Conservation (phyloP, 2,329 filamentous ascomycete species). For the Rhynchosporium agropyri region DNA sequence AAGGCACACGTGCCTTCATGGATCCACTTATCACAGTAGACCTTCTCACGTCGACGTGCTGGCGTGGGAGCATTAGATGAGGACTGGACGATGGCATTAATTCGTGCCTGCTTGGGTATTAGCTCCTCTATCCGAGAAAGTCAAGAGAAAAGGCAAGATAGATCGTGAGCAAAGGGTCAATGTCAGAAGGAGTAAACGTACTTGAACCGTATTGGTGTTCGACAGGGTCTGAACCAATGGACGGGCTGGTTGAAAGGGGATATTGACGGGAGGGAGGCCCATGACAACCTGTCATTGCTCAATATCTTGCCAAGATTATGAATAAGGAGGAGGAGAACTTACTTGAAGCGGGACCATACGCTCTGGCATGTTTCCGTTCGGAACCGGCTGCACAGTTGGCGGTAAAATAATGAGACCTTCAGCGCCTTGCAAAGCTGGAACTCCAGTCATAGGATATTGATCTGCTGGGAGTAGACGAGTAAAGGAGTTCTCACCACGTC, state of each 20-base stretch:
- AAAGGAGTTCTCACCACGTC: constrained; percentile 55
- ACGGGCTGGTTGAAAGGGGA: not conserved
- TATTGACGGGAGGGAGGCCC: constrained; percentile 11
- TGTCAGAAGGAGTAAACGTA: not conserved
- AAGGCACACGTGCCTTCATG: constrained; percentile 84
- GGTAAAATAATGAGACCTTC: constrained; percentile 42
- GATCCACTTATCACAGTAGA: constrained; percentile 90
- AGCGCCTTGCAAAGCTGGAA: constrained; percentile 44
- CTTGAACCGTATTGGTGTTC: constrained; percentile 14
- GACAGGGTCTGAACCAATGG: not conserved
- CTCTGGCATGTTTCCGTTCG: constrained; percentile 24
- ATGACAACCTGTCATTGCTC: constrained; percentile 25
- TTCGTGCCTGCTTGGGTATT: constrained; percentile 22
- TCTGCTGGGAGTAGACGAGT: constrained; percentile 60
- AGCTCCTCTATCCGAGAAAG: not conserved
- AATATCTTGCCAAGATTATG: not conserved
- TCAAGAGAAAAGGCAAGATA: not conserved
- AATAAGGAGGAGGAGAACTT: constrained; percentile 9
- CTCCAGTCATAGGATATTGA: constrained; percentile 46
- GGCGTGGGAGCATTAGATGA: constrained; percentile 1
- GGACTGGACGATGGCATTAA: constrained; percentile 32
- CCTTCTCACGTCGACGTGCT: constrained; percentile 52
- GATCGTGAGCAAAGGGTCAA: not conserved
- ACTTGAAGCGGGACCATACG: constrained; percentile 32
- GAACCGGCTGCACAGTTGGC: constrained; percentile 26